Conservation (phyloP, 768 basidiomycete species). For the Lactarius pseudohatsudake region DNA sequence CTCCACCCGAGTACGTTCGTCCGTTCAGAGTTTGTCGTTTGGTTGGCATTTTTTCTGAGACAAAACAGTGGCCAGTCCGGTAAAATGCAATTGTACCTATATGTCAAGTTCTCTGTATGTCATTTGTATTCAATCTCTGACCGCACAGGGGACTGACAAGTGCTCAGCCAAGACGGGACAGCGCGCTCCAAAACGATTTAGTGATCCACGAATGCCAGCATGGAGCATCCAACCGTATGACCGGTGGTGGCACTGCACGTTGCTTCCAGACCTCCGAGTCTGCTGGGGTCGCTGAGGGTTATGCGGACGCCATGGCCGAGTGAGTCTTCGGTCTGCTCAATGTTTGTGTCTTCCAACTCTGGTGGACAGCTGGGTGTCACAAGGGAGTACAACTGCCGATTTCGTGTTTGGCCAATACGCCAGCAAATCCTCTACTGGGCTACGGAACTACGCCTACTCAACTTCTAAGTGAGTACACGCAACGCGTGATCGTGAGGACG, state of each 20-base stretch:
- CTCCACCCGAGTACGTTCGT: constrained; percentile 43
- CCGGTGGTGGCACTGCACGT: constrained; percentile 53
- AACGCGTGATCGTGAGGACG: constrained; percentile 30
- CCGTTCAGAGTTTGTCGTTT: background rate
- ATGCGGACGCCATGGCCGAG: constrained; percentile 39
- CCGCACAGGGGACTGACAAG: background rate
- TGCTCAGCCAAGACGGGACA: constrained; percentile 56
- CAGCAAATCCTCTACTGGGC: constrained; percentile 48
- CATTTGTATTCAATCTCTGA: constrained; percentile 20
- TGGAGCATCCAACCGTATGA: constrained; percentile 31
- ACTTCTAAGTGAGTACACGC: constrained; percentile 43
- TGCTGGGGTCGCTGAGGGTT: constrained; percentile 48
- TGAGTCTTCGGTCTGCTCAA: constrained; percentile 4
- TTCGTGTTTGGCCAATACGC: constrained; percentile 53
- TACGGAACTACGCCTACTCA: constrained; percentile 59
- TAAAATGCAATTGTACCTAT: constrained; percentile 45
- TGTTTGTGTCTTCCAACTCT: constrained; percentile 10
- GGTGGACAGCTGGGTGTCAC: constrained; percentile 37
- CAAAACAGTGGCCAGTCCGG: constrained; percentile 39
- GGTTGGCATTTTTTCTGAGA: background rate
- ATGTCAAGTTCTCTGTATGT: constrained; percentile 33
- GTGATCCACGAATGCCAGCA: constrained; percentile 48
- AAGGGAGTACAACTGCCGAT: constrained; percentile 39
- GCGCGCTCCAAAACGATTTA: constrained; percentile 61
- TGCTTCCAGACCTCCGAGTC: constrained; percentile 64